phyloP scores from a whole-genome alignment of 75 land plant species.

The Gnetum montanum region DNA sequence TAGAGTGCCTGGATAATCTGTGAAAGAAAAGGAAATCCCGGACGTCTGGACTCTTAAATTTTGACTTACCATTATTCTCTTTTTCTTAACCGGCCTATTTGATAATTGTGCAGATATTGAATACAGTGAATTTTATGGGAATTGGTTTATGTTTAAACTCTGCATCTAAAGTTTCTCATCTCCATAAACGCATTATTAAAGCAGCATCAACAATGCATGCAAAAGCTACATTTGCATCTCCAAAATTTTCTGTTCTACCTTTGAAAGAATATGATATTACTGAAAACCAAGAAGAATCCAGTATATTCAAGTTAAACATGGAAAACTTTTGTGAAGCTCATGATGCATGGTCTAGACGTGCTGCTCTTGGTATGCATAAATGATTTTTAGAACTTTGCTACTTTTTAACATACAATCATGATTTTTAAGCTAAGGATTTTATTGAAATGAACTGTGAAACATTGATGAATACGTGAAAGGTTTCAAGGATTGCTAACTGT shows the following conservation, averaged over 20 bases:
- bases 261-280: not conserved
- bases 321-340: slow-evolving; percentile 10
- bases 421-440: too few species aligned
- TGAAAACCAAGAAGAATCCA: slow-evolving; percentile 10
- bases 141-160: slow-evolving; percentile 17
- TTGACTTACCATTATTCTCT: too few species aligned
- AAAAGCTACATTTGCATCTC: slow-evolving; percentile 10
- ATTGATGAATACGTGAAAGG: too few species aligned
- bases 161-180: slow-evolving; percentile 21
- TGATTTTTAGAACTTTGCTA: too few species aligned
- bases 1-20: too few species aligned
- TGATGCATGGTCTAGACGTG: slow-evolving; percentile 13
- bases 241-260: not conserved
- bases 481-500: too few species aligned
- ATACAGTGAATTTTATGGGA: slow-evolving; percentile 15
- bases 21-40: too few species aligned
- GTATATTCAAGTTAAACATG: too few species aligned
- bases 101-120: slow-evolving; percentile 19
- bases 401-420: too few species aligned
- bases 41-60: too few species aligned
- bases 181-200: slow-evolving; percentile 25
- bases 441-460: too few species aligned
- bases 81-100: too few species aligned
- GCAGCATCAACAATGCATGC: slow-evolving; percentile 19
- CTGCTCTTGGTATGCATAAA: slow-evolving; percentile 26